Evolutionary conservation across 352 stramenopile genomes (phyloP).

Genomic region (Globisporangium nagaii): DNA sequence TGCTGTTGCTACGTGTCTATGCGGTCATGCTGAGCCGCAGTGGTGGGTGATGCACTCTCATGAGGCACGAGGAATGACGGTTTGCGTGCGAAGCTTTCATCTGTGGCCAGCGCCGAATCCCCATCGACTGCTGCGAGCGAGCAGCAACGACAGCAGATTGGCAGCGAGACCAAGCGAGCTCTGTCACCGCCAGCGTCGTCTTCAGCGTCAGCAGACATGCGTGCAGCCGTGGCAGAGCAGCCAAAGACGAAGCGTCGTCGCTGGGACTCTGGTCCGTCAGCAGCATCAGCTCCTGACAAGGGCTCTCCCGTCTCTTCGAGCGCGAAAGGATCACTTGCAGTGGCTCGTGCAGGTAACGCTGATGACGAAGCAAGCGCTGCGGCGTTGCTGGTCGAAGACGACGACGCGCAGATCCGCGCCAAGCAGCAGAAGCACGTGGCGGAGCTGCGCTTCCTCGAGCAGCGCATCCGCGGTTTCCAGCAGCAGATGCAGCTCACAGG

Average conservation of each 20-base stretch:
- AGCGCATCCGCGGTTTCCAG: conserved; percentile 17
- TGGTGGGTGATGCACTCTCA: neutral
- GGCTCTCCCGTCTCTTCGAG: too few relatives aligned
- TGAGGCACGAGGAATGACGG: neutral
- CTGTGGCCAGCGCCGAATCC: neutral
- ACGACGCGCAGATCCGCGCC: conserved; percentile 4
- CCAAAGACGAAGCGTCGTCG: conserved; percentile 11
- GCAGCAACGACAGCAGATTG: neutral
- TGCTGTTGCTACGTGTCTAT: too few relatives aligned
- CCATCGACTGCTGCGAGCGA: neutral
- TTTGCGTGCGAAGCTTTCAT: neutral
- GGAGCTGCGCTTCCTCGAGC: conserved; percentile 17
- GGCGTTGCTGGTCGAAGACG: neutral
- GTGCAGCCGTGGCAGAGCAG: neutral
- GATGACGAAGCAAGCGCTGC: neutral
- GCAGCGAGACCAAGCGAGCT: neutral
- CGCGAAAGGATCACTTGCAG: neutral
- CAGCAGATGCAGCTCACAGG: conserved; percentile 8
- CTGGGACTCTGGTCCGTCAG: conserved; percentile 5
- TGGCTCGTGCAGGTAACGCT: neutral
- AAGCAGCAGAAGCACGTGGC: conserved; percentile 18
- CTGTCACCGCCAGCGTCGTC: neutral
- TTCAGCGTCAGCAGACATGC: neutral
- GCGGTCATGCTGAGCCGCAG: neutral
- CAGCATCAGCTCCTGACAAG: neutral